Evolutionary conservation across 1,284 basidiomycete species (phyloP).

Genomic region (Ceratobasidium sp.): DNA sequence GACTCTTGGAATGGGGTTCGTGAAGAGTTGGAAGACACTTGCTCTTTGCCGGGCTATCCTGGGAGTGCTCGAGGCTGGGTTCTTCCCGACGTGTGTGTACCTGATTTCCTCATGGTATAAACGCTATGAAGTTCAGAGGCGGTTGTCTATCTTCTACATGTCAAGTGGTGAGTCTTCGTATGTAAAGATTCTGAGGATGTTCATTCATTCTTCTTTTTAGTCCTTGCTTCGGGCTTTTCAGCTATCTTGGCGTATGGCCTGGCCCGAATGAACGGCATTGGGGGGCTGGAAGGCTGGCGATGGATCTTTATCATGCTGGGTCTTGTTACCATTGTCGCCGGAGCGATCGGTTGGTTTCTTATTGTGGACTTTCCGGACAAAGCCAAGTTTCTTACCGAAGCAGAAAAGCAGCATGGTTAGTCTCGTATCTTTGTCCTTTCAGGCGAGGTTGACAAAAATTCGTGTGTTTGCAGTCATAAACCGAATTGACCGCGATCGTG

Average conservation of each 20-base stretch:
- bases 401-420: conserved; percentile 48
- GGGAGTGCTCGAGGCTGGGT: conserved; percentile 53
- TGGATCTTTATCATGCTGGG: conserved; percentile 51
- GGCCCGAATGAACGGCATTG: conserved; percentile 47
- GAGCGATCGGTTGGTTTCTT: conserved; percentile 47
- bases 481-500: conserved; percentile 58
- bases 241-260: conserved; percentile 56
- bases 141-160: conserved; percentile 56
- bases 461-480: conserved; percentile 45
- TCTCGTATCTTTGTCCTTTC: background rate
- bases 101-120: conserved; percentile 60
- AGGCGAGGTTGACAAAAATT: background rate
- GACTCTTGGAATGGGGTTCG: conserved; percentile 55
- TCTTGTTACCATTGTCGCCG: conserved; percentile 52
- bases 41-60: conserved; percentile 56
- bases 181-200: background rate
- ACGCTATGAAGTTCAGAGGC: conserved; percentile 55
- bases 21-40: conserved; percentile 52
- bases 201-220: background rate
- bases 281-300: conserved; percentile 51
- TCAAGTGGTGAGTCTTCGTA: conserved; percentile 37
- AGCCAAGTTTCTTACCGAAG: conserved; percentile 56
- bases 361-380: conserved; percentile 59
- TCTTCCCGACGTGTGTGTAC: conserved; percentile 54
- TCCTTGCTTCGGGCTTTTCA: conserved; percentile 52